These are phyloP conservation scores for Nematodospora anomalae DNA, from an alignment of 1,139 yeast species.

Conservation along the genomic window DNA sequence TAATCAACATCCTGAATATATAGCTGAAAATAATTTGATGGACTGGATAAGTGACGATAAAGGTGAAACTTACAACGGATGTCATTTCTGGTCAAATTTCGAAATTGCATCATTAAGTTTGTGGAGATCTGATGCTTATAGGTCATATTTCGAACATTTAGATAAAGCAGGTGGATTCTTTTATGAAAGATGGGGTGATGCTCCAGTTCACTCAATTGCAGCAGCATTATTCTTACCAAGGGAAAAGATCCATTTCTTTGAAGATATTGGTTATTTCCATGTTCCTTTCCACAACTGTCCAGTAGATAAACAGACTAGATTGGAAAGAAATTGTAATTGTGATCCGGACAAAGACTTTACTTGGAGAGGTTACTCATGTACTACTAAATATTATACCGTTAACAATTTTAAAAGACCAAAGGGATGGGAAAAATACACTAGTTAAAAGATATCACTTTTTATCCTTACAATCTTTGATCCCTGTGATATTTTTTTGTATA, in stretches of 20 bases:
- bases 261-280: slow-evolving; percentile 81
- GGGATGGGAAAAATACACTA: slow-evolving; percentile 69
- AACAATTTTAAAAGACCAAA: slow-evolving; percentile 64
- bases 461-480: not conserved
- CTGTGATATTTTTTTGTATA: too few relatives aligned
- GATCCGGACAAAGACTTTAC: slow-evolving; percentile 76
- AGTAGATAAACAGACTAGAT: slow-evolving; percentile 53
- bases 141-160: slow-evolving; percentile 65
- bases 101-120: slow-evolving; percentile 80
- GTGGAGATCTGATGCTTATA: slow-evolving; percentile 69
- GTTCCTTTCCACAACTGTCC: slow-evolving; percentile 81
- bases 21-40: slow-evolving; percentile 49
- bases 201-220: slow-evolving; percentile 86
- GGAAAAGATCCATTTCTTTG: slow-evolving; percentile 72
- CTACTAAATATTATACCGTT: slow-evolving; percentile 66
- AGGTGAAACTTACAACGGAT: slow-evolving; percentile 69
- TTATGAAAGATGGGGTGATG: slow-evolving; percentile 97
- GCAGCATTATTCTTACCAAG: slow-evolving; percentile 69
- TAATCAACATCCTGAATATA: slow-evolving; percentile 40
- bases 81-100: slow-evolving; percentile 94
- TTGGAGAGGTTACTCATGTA: slow-evolving; percentile 86
- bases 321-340: slow-evolving; percentile 65
- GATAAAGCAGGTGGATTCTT: slow-evolving; percentile 85
- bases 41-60: slow-evolving; percentile 57
- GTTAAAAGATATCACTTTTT: slow-evolving; percentile 12